Base-by-base conservation (phyloP, 2,329 filamentous ascomycete genomes). In the Massarina eburnea region DNA sequence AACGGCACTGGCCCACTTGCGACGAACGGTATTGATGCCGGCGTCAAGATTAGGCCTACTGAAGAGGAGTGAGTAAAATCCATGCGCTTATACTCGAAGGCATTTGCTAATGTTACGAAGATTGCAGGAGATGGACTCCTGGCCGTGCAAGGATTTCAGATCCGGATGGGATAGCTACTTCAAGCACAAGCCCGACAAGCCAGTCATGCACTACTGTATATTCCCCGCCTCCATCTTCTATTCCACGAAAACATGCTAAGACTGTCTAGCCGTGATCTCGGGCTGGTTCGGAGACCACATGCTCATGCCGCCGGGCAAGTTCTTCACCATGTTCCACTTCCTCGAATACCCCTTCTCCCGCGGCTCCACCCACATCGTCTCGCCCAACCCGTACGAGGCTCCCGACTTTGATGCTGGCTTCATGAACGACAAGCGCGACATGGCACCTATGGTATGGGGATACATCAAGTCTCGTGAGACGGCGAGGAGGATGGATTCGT, bases 291-390 rank as follows among this genome's bases (percentile, higher is more conserved):
- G 73, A 43, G 69, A 68, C 41, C 73, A 79, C 59, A 78, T 80
- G 70, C 66, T 72, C 39, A 85, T 87, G 79, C 86, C 86, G 0
- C 80, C 85, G 1, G 86, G 86, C 55, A 89, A 90, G 53, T 90
- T 89, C 78, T 89, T 90, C 74, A 86, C 83, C 62, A 90, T 90
- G 85, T 89, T 89, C 79, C 85, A 89, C 68, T 90, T 89, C 80
- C 69, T 89, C 30, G 84, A 88, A 72, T 89, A 88, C 58, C 86
- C 86, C 0, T 89, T 89, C 79, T 87, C 83, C 14, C 82, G 86
- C 56, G 86, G 87, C 8, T 83, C 71, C 41, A 88, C 81, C 2
- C 84, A 89, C 70, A 88, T 90, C 64, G 79, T 76, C 48, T 85
- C 80, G n/a, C 73, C 86, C 2, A 81, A 88, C 57, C 84, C 86